A percentile compares a stretch with the other conserved stretches of the same genome.
Conservation (phyloP, 176 grass and related monocot genomes). For the Cocos nucifera region DNA sequence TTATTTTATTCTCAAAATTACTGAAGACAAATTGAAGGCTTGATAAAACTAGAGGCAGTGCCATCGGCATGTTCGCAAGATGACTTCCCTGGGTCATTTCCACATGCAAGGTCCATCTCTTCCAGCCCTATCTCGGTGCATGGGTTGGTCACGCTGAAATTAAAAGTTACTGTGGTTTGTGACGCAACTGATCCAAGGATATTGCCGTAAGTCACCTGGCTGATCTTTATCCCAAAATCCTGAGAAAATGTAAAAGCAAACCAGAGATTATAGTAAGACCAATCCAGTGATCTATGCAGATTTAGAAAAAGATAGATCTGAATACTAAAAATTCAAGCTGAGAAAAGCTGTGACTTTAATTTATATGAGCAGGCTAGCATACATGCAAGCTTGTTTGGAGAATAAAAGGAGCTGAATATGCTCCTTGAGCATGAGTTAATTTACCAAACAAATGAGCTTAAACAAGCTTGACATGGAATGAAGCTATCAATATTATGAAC, state of each 20-base stretch:
- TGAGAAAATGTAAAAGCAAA: background rate
- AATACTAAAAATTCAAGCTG: background rate
- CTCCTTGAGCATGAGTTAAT: too few species aligned
- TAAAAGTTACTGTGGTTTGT: conserved; percentile 52
- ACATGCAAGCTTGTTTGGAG: too few species aligned
- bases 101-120: conserved; percentile 47
- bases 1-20: too few species aligned
- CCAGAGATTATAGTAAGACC: too few species aligned
- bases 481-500: too few species aligned
- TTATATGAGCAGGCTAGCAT: too few species aligned
- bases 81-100: conserved; percentile 14
- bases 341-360: too few species aligned
- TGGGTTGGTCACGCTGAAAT: conserved; percentile 77
- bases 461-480: too few species aligned
- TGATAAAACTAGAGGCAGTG: conserved; percentile 29
- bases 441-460: too few species aligned
- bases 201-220: conserved; percentile 36
- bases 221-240: conserved; percentile 74
- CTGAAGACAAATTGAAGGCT: conserved; percentile 48
- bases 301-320: too few species aligned
- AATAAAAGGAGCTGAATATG: too few species aligned
- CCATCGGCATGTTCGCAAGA: conserved; percentile 53
- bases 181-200: conserved; percentile 55
- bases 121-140: conserved; percentile 66
- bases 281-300: too few species aligned